These are phyloP conservation scores for Pterocarpus santalinus DNA, from an alignment of 306 rosid genomes.

Conservation along the genomic window DNA sequence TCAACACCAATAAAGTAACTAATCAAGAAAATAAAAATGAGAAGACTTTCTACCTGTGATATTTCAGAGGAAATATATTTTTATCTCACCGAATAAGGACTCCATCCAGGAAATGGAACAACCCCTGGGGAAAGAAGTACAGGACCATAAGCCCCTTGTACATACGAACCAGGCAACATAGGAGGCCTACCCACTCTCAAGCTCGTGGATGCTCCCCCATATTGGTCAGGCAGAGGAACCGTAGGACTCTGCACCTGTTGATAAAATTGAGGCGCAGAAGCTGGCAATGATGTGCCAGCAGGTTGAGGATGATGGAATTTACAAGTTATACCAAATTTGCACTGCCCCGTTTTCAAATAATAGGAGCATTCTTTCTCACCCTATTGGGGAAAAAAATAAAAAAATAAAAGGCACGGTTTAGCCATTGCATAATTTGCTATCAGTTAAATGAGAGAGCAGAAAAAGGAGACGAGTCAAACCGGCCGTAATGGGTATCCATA, in stretches of 20 bases:
- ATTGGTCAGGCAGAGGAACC: slow-evolving; percentile 76
- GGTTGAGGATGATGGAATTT: slow-evolving; percentile 95
- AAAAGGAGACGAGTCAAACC: slow-evolving; percentile 54
- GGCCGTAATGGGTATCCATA: slow-evolving; percentile 86
- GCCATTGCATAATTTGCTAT: slow-evolving; percentile 24
- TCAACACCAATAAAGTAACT: slow-evolving; percentile 8
- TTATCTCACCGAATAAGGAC: slow-evolving; percentile 78
- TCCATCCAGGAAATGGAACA: slow-evolving; percentile 84
- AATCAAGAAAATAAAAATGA: not conserved
- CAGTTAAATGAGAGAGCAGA: not conserved
- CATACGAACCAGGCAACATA: slow-evolving; percentile 76
- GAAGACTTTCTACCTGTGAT: not conserved
- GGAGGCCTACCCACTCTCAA: slow-evolving; percentile 91
- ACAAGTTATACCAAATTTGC: slow-evolving; percentile 95
- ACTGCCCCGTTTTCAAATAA: slow-evolving; percentile 98
- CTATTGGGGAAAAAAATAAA: slow-evolving; percentile 46
- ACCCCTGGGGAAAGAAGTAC: slow-evolving; percentile 82
- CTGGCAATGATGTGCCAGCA: slow-evolving; percentile 71
- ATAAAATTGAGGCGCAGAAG: slow-evolving; percentile 93
- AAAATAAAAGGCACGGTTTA: slow-evolving; percentile 36
- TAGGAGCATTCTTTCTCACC: slow-evolving; percentile 97
- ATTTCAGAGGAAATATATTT: slow-evolving; percentile 24
- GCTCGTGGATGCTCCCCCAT: slow-evolving; percentile 72
- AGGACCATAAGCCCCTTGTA: slow-evolving; percentile 89
- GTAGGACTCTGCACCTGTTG: slow-evolving; percentile 91